Base-by-base conservation (phyloP, 108 stramenopile genomes). In the Poteriospumella lacustris region DNA sequence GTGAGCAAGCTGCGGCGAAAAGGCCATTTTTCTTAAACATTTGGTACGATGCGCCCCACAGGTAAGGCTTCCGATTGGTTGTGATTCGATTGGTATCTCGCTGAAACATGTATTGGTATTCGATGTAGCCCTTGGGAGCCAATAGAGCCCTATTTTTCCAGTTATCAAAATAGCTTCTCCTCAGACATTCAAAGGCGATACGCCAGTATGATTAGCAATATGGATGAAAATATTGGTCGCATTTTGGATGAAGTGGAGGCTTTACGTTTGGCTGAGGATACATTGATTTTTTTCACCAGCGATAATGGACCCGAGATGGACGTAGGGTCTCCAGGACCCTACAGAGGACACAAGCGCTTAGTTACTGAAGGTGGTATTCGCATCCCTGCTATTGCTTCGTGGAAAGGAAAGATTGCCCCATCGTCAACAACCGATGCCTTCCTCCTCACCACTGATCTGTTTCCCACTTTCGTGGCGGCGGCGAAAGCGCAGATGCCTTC, bases 281-380 rank as follows among this genome's bases (percentile, higher is more conserved):
- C 87, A 0, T 58, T 89, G 0, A 38, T 89, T 19, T 58, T 89
- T 29, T 83, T 87, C 52, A 84, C 84, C 0, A 86, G 85, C 0
- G 89, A 89, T 76, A 89, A 89, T 78, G 89, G 89, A 34, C 85
- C 85, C 29, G 82, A 85, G 0, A 82, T 80, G 12, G 58, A 69
- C 28, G 31, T 42, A 0, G 36, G 84, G 24, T 58, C 58, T 15
- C 58, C 52, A 56, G 52, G 19, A 56, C 19, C 19, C 52, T 56
- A 19, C 19, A 56, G 19, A 56, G 52, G 52, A 56, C 15, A 24
- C 15, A 56, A 56, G 24, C 15, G 52, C 19, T 56, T 56, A 56
- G 15, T 19, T 56, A 56, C 15, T 68, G 64, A 68, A 19, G 64
- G 64, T 68, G 64, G 64, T 19, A 40, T 68, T 15, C 34, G 64